A percentile compares a stretch with the other conserved stretches of the same genome.
Evolutionary conservation across 2,329 filamentous ascomycete species (phyloP).

Genomic region (Truncatella angustata): DNA sequence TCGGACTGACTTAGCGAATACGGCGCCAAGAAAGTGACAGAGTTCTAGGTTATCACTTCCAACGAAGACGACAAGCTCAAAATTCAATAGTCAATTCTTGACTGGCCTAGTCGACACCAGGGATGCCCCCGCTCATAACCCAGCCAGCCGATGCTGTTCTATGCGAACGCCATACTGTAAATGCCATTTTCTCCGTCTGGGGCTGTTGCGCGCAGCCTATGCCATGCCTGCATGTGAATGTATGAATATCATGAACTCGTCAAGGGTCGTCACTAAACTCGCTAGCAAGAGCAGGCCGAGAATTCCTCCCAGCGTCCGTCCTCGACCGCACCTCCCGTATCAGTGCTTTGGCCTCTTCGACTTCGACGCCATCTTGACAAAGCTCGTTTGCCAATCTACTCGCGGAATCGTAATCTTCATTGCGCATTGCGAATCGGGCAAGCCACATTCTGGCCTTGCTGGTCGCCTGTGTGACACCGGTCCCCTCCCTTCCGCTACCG

Average conservation of each 20-base stretch:
- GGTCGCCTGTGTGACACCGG: conserved; percentile 87
- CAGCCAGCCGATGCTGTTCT: background rate
- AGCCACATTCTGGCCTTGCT: conserved; percentile 94
- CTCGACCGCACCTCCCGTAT: conserved; percentile 82
- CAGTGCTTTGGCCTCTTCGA: conserved; percentile 93
- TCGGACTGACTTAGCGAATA: too few species aligned
- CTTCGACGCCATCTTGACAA: conserved; percentile 92
- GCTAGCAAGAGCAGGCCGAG: background rate
- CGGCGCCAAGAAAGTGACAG: too few species aligned
- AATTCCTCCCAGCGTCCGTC: conserved; percentile 48
- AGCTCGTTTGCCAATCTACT: conserved; percentile 84
- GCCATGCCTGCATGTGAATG: too few species aligned
- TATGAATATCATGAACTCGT: background rate
- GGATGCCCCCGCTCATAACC: too few species aligned
- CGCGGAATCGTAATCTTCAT: conserved; percentile 72
- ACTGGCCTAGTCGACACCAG: too few species aligned
- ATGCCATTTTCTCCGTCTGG: too few species aligned
- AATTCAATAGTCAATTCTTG: too few species aligned
- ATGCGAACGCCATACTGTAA: conserved; percentile 6
- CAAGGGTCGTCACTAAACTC: background rate
- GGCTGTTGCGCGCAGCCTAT: too few species aligned
- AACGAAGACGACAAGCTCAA: too few species aligned
- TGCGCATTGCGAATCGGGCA: conserved; percentile 74
- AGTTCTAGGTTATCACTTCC: too few species aligned
- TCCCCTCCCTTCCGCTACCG: conserved; percentile 45